Conservation (phyloP, 2,329 filamentous ascomycete genomes). For the Fusarium coicis region DNA sequence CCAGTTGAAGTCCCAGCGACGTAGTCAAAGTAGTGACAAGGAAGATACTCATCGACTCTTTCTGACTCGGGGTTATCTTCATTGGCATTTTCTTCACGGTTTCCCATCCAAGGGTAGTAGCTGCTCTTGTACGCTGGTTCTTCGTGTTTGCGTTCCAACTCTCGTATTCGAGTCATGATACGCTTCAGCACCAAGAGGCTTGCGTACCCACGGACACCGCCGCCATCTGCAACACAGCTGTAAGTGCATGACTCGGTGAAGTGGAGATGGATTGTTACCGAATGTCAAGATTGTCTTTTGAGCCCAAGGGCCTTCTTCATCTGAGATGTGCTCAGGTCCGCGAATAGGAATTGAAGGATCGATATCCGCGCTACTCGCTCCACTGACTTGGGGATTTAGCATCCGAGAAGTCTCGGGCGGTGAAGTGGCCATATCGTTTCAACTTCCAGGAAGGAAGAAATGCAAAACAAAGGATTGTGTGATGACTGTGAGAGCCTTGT, state of each 20-base stretch:
- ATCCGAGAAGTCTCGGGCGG: rapidly evolving
- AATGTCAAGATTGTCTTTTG: background rate
- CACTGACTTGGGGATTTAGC: rapidly evolving
- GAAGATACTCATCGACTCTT: background rate
- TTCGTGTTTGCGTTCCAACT: rapidly evolving
- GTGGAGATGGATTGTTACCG: background rate
- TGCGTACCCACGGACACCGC: background rate
- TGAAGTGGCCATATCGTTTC: too few relatives aligned
- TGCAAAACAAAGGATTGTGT: background rate
- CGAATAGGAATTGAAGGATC: background rate
- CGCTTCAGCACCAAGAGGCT: background rate
- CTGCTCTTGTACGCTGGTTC: too few relatives aligned
- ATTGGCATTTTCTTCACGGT: rapidly evolving
- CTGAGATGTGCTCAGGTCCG: background rate
- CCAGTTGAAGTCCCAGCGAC: background rate
- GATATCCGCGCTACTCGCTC: rapidly evolving
- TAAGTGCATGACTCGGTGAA: too few relatives aligned
- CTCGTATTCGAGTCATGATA: background rate
- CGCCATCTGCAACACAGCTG: background rate
- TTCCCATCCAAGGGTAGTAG: background rate
- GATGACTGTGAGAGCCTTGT: background rate
- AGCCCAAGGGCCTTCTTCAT: background rate
- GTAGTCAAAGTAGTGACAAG: background rate
- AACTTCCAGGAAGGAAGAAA: background rate
- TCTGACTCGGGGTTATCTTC: background rate